Percentiles rank a stretch among this genome's conserved stretches.
Conservation (phyloP, 345 rosid species). For the Dipteronia dyeriana region DNA sequence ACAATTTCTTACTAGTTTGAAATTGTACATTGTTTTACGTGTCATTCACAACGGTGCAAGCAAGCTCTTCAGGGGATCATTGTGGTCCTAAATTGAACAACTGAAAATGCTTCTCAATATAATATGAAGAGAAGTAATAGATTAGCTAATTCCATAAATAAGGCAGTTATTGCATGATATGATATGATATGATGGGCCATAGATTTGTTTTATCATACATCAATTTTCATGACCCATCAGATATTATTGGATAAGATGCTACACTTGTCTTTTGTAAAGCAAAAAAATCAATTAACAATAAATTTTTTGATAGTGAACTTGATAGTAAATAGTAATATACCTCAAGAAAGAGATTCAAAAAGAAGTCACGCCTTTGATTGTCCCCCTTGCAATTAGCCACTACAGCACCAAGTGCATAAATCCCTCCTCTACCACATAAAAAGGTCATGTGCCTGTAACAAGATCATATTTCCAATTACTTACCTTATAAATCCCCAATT, state of each 20-base stretch:
- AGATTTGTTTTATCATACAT: neutral
- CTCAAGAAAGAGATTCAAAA: constrained; percentile 64
- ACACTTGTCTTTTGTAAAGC: neutral
- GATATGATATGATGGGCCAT: neutral
- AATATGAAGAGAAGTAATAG: neutral
- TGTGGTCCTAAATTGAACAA: neutral
- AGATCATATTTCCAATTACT: neutral
- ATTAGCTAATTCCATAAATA: neutral
- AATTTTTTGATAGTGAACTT: neutral
- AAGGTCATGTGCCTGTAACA: constrained; percentile 73
- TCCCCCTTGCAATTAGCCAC: constrained; percentile 58
- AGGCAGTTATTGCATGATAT: neutral
- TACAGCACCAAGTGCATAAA: constrained; percentile 76
- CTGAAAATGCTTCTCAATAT: neutral
- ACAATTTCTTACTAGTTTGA: neutral
- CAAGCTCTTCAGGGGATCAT: too few relatives aligned
- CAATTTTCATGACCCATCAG: neutral
- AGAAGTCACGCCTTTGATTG: constrained; percentile 48
- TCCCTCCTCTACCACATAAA: constrained; percentile 91
- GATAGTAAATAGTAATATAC: constrained; percentile 26
- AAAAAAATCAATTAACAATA: neutral
- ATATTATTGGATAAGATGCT: neutral
- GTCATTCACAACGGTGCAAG: neutral
- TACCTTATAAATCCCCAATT: neutral
- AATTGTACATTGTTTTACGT: too few relatives aligned